Evolutionary conservation across 441 rosid species (phyloP).

Genomic region (Brassica hybrid): DNA sequence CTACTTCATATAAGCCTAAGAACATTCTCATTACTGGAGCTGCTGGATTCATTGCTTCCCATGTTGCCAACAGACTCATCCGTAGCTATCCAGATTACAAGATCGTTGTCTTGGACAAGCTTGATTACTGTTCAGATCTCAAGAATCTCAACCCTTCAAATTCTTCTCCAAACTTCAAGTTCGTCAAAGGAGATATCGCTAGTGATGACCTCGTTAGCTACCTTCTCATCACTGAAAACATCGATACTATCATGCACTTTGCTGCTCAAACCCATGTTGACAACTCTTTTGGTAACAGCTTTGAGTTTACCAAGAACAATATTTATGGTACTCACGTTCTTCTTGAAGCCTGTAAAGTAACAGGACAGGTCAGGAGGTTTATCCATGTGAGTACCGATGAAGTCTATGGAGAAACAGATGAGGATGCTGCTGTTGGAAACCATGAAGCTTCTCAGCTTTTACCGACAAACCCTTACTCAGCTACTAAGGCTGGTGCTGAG

Average conservation of each 20-base stretch:
- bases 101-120: constrained; percentile 66
- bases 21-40: constrained; percentile 72
- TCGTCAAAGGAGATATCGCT: constrained; percentile 64
- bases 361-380: constrained; percentile 60
- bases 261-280: constrained; percentile 78
- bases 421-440: constrained; percentile 62
- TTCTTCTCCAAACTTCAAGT: constrained; percentile 64
- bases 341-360: constrained; percentile 72
- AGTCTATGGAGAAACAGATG: constrained; percentile 68
- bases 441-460: constrained; percentile 68
- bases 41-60: constrained; percentile 73
- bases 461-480: constrained; percentile 71
- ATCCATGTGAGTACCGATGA: constrained; percentile 77
- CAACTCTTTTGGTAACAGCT: constrained; percentile 68
- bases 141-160: constrained; percentile 55
- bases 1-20: constrained; percentile 52
- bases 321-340: constrained; percentile 73
- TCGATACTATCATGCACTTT: constrained; percentile 69
- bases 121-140: constrained; percentile 67
- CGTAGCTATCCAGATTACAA: constrained; percentile 60
- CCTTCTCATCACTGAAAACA: constrained; percentile 57
- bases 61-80: constrained; percentile 56
- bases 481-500: constrained; percentile 72
- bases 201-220: constrained; percentile 64
- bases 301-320: constrained; percentile 69